Base-by-base conservation (phyloP, 2,329 filamentous ascomycete species). In the Alternaria brassicicola region DNA sequence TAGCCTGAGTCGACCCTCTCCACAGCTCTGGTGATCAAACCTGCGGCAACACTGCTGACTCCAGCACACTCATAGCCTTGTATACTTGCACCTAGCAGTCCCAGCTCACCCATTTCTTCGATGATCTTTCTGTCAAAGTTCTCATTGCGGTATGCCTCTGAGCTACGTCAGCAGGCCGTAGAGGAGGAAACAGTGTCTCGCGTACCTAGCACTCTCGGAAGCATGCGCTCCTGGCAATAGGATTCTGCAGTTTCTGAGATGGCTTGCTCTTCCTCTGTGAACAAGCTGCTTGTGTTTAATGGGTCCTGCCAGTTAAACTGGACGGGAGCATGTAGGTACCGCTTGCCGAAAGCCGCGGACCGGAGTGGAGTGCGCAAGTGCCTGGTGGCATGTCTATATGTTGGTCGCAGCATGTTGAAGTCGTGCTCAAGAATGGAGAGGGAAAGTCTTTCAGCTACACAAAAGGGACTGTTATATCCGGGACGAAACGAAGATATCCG, bases 291-390 rank as follows among this genome's bases (percentile, higher is more conserved):
- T 33, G 89, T 84, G 25, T 84, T 85, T 57, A 99, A 82, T 19
- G 95, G 93, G 74, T 99, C 95, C 76, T 95, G 86, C 94, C 95
- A 99, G 77, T 96, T 88, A 77, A 97, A 98, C 4, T 77, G 53
- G 25, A 77, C 76, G 28, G 80, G 78, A 31, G 81, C 70, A 61
- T 78, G 78, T 15, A 78, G 71, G 71, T 78, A 70, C 43, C 80
- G 78, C 51, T 74, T 79, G 63, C 70, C 72, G 59, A 70, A 57
- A 52, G 59, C 56, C 63, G 70, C 70, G 60, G 62, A 66, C 62
- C 68, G 74, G 46, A 61, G 57, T 47, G 67, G 46, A 56, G 67
- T 47, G 43, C 51, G 71, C 61, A 77, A 76, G 75, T 77, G 80
- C 77, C 76, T 78, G 61, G 67, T 73, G 67, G 69, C 76, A 60